A percentile compares a stretch with the other conserved stretches of the same genome.
phyloP scores from a whole-genome alignment of 352 stramenopile genomes.

The Globisporangium sylvaticum region DNA sequence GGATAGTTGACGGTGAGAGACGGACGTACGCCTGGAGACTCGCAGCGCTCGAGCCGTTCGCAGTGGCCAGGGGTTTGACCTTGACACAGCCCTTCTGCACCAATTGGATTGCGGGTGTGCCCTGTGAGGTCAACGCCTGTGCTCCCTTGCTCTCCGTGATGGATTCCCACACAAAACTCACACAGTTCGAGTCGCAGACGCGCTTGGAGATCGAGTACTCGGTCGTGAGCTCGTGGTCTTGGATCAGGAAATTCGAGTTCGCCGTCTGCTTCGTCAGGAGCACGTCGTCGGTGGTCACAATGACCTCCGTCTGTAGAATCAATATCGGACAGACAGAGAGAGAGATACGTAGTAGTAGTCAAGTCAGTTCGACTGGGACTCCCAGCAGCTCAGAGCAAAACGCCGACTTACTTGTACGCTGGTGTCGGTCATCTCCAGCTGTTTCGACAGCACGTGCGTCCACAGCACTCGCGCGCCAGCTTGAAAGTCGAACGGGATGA shows the following conservation, averaged over 20 bases:
- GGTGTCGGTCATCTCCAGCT: conserved; percentile 22
- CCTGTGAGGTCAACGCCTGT: not conserved
- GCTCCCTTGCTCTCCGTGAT: conserved; percentile 4
- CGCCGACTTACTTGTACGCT: not conserved
- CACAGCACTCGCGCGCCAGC: conserved; percentile 27
- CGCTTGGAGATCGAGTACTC: conserved; percentile 25
- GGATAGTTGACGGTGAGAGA: conserved; percentile 20
- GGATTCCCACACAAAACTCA: conserved; percentile 20
- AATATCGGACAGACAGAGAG: no score
- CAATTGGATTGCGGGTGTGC: not conserved
- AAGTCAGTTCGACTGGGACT: no score
- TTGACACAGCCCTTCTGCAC: conserved; percentile 10
- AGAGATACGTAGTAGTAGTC: no score
- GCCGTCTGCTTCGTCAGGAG: conserved; percentile 8
- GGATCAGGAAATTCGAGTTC: not conserved
- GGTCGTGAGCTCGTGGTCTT: conserved; percentile 5
- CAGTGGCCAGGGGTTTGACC: not conserved
- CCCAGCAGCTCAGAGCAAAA: not conserved
- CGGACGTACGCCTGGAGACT: conserved; percentile 25
- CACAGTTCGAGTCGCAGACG: conserved; percentile 6
- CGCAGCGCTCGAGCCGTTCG: not conserved
- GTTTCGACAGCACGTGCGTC: conserved; percentile 22
- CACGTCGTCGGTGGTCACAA: conserved; percentile 17
- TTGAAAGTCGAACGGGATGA: conserved; percentile 8
- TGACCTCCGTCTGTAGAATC: conserved; percentile 5